Evolutionary conservation across 768 basidiomycete genomes (phyloP), one percentile per base, ranked within the genome.

Genomic region (Grammothele lineata): DNA sequence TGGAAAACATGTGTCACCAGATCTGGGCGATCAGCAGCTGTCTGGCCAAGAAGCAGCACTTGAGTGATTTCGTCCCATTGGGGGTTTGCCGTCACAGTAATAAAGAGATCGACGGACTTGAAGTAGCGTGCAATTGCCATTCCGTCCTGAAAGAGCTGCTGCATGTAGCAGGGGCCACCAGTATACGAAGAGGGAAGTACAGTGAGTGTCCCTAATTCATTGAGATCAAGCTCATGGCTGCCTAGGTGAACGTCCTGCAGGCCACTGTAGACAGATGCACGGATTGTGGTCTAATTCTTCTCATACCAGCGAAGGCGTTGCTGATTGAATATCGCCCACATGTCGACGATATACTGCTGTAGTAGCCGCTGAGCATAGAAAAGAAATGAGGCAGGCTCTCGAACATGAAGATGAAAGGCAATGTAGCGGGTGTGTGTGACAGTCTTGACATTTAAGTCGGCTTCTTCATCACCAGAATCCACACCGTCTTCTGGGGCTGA

Each of bases 81-180:
- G 0, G 75, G 73, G 63, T 80, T 81, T 7, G 67, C 62, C 9
- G 77, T 81, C 62, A 79, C 69, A 0, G 76, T 81, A 0, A 80
- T 44, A 37, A 80, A 80, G 1, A 79, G 50, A 39, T 78, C 73
- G 9, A 68, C 57, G 6, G 67, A 70, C 1, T 53, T 50, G 36
- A 56, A 72, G 30, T 63, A 55, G 0, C 68, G 54, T 9, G 63
- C 67, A 21, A 81, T 62, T 0, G 78, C 74, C 62, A 80, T 62
- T 0, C 73, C 57, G 48, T 79, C 75, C 23, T 78, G 73, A 27
- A 66, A 71, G 0, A 59, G 54, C 40, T 74, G 69, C 0, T 62
- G 54, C 74, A 79, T 77, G 26, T 74, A 50, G 0, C 65, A 48
- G n/a, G 73, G 55, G 4, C 75, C 61, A 7, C 70, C 71, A n/a